Evolutionary conservation across 75 land plant species (phyloP), one percentile per base, ranked within the genome.

Genomic region (Ceratopteris richardii): DNA sequence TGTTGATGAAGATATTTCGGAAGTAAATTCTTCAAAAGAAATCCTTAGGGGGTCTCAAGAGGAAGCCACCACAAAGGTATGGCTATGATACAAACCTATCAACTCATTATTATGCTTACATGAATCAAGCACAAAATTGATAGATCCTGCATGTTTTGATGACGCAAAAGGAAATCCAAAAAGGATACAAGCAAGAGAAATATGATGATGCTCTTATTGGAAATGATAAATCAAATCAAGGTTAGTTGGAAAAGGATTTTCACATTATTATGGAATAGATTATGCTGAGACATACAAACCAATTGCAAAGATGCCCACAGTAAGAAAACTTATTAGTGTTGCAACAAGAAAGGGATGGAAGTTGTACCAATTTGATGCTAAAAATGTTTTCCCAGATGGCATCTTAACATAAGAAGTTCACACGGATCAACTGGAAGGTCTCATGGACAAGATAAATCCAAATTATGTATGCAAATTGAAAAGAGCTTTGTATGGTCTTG

Each of bases 341-440:
- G 71, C 27, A 11, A 51, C 46, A n/a, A 39, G 57, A 29, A 20
- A 24, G 22, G 18, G 43, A 17, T 71, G 74, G 74, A 51, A 1
- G 4, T 17, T 59, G 3, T 71, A 31, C 31, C 67, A 71, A 19
- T 10, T 71, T 4, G 56, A 71, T 56, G 66, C 57, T 0, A 63
- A 63, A 29, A 37, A 36, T 0, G 57, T 36, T 10, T 65, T 71
- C 24, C 20, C 58, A n/a, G 26, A 65, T 60, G 63, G 26, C 0
- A 0, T 39, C 54, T 29, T 60, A 19, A 31, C 48, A 20, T 62
- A 67, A 47, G 23, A 47, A 18, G 60, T 70, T 17, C 59, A 41
- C 44, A 46, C 52, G 10, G 63, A 71, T 16, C 62, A 71, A 50
- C 76, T 69, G 14, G 20, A 28, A 54, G 48, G 64, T 1, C 59